Percentiles rank a stretch among this genome's conserved stretches.
phyloP scores from a whole-genome alignment of 2,329 filamentous ascomycete genomes.

The Alternaria triticina region DNA sequence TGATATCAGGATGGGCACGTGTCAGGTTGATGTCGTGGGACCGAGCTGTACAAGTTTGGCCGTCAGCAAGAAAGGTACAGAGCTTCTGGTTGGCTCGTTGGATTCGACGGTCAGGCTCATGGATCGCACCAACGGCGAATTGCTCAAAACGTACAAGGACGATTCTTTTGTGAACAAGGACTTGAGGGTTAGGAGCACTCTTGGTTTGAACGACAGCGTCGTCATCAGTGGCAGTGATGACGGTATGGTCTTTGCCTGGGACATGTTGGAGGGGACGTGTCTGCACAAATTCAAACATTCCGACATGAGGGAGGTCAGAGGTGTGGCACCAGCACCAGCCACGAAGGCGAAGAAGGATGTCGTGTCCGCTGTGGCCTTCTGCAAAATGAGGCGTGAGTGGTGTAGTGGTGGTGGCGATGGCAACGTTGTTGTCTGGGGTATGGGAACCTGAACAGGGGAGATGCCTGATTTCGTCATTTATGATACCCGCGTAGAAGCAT shows the following conservation, averaged over 20 bases:
- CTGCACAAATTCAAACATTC: constrained; percentile 65
- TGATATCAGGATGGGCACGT: constrained; percentile 78
- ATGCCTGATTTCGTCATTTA: neutral
- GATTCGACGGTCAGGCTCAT: constrained; percentile 81
- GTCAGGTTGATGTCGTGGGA: constrained; percentile 50
- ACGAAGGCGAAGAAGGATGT: constrained; percentile 50
- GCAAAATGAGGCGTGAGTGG: constrained; percentile 54
- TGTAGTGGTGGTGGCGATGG: constrained; percentile 59
- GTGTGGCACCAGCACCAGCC: constrained; percentile 41
- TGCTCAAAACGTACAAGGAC: constrained; percentile 74
- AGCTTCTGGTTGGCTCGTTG: constrained; percentile 74
- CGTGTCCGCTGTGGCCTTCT: constrained; percentile 57
- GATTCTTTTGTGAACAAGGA: constrained; percentile 67
- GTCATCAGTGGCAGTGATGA: constrained; percentile 84
- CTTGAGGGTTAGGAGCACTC: constrained; percentile 74
- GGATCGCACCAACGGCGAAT: constrained; percentile 75
- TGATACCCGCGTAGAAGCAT: constrained; percentile 2
- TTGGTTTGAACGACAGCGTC: constrained; percentile 78
- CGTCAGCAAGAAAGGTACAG: constrained; percentile 74
- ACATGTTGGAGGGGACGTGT: constrained; percentile 75
- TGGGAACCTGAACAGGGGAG: constrained; percentile 10
- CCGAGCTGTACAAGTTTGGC: constrained; percentile 76
- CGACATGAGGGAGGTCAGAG: constrained; percentile 36
- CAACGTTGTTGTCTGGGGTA: constrained; percentile 46
- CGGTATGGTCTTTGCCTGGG: constrained; percentile 79